Evolutionary conservation across 495 filamentous ascomycete genomes (phyloP).

Genomic region (Xylaria longipes): DNA sequence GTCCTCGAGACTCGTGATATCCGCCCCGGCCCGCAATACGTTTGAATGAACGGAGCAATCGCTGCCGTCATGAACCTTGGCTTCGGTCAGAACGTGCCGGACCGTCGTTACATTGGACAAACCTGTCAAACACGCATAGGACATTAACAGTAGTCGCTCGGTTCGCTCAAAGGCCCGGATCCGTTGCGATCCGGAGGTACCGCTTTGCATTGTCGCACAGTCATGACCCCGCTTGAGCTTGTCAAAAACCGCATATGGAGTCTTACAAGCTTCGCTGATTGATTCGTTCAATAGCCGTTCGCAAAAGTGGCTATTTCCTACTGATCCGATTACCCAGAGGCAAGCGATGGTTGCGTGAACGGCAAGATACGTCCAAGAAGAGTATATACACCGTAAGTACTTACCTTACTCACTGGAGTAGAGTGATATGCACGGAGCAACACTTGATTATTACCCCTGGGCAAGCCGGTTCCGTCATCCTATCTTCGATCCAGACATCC

Average conservation of each 20-base stretch:
- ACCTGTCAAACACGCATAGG: constrained; percentile 24
- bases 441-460: background rate
- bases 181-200: background rate
- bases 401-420: background rate
- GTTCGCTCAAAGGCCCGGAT: background rate
- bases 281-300: background rate
- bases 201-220: constrained; percentile 17
- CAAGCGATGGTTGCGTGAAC: background rate
- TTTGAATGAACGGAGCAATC: constrained; percentile 1
- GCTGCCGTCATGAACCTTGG: background rate
- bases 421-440: constrained; percentile 6
- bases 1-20: background rate
- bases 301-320: constrained; percentile 1
- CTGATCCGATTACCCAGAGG: constrained; percentile 1
- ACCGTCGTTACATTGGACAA: constrained; percentile 21
- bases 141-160: background rate
- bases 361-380: background rate
- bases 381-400: background rate
- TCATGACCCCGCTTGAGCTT: constrained; percentile 18
- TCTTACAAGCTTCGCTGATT: constrained; percentile 10
- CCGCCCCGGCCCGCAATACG: background rate
- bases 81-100: background rate
- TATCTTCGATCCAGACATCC: constrained; percentile 25
- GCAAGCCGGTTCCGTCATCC: constrained; percentile 1
- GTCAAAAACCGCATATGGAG: constrained; percentile 6